Evolutionary conservation across 139 green algal species (phyloP), one percentile per base, ranked within the genome.

Genomic region (Auxenochlorella protothecoides): DNA sequence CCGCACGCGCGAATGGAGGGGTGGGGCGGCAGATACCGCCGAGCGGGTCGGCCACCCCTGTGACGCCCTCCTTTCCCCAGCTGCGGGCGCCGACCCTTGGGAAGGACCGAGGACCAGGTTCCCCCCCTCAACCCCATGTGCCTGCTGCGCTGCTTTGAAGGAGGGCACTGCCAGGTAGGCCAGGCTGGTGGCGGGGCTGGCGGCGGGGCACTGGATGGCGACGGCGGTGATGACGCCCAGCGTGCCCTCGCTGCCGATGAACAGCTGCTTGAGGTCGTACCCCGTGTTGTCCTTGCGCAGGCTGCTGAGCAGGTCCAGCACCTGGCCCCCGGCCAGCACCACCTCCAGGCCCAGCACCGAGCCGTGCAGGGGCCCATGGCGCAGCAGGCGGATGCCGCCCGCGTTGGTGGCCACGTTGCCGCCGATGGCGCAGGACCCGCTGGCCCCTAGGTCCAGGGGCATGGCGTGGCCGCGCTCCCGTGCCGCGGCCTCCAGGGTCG

Each of bases 261-360:
- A 97, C 16, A 99, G 84, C 79, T 99, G 91, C 85, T 98, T 97
- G 54, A 99, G 79, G 83, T 98, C 91, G 68, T 96, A 97, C 63
- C 95, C 94, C 1, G 95, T 98, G 87, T 97, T 98, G 88, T 99
- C 93, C 76, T 99, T 98, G 11, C 90, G 80, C 64, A 97, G 76
- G 7, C 78, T 83, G 9, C 71, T 74, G 62, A 97, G 71, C 69
- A 94, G 73, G 82, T 98, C 90, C 74, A 98, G 70, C 54, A 98
- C 84, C 2, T 70, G 85, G 57, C 92, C 94, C 69, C 96, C 83
- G 11, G 92, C 85, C 61, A 96, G 77, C 60, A 97, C 95, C 13
- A 89, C 93, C 78, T 98, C 92, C 55, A 98, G 55, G 6, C 94
- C 95, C 56, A 98, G 78, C 59, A 98, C 93, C 5, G 55, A 88